Percentiles rank a stretch among this genome's conserved stretches.
phyloP scores from a whole-genome alignment of 225 moss, liverwort and hornwort genomes.

The Rhytidiadelphus loreus region DNA sequence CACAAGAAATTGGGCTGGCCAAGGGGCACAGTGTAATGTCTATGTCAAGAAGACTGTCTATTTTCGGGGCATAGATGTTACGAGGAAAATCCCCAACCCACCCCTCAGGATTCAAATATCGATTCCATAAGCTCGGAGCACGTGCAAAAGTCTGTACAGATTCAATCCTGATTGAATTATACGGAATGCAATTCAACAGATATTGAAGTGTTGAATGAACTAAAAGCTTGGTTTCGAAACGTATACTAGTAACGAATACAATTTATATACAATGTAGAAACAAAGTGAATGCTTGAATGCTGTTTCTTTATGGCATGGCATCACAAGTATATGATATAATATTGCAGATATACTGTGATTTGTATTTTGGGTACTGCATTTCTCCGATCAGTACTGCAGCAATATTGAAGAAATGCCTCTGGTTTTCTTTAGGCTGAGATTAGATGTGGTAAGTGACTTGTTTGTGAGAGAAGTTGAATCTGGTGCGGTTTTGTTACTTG shows the following conservation, averaged over 20 bases:
- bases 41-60: background rate
- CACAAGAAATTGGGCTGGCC: background rate
- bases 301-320: background rate
- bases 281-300: background rate
- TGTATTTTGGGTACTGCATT: background rate
- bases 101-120: too few species aligned
- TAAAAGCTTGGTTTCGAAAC: background rate
- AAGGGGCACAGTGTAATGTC: background rate
- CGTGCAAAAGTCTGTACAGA: background rate
- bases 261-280: background rate
- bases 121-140: background rate
- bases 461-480: background rate
- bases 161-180: background rate
- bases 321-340: background rate
- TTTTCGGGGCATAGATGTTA: too few species aligned
- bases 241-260: background rate
- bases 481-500: background rate
- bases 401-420: background rate
- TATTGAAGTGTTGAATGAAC: background rate
- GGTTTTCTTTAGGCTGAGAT: background rate
- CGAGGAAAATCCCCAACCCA: background rate
- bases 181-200: background rate
- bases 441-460: background rate
- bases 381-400: background rate
- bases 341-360: background rate